Percentiles rank a stretch among this genome's conserved stretches.
These are phyloP conservation scores for Nepenthes mirabilis DNA, from an alignment of 148 eudicot genomes.

Conservation along the genomic window DNA sequence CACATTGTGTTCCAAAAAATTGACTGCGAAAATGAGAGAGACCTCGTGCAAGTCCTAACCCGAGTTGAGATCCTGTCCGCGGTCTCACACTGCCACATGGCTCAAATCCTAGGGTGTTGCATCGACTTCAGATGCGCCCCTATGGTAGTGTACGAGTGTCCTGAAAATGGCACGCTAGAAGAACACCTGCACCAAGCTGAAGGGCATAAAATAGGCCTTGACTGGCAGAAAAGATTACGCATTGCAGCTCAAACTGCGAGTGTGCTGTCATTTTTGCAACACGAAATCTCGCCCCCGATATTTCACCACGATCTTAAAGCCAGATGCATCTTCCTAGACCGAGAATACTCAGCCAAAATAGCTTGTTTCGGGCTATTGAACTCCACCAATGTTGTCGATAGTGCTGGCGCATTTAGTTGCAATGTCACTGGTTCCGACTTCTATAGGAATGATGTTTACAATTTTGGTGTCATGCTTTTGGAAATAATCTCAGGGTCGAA, in stretches of 20 bases:
- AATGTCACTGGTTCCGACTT: slow-evolving; percentile 1
- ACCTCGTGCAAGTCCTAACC: slow-evolving; percentile 35
- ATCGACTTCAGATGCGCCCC: slow-evolving; percentile 46
- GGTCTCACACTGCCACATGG: slow-evolving; percentile 45
- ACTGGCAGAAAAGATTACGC: slow-evolving; percentile 58
- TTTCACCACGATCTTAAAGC: slow-evolving; percentile 50
- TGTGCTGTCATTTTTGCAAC: slow-evolving; percentile 52
- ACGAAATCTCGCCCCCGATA: slow-evolving; percentile 57
- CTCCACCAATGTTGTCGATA: not conserved
- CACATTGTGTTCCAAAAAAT: slow-evolving; percentile 51
- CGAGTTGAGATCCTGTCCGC: slow-evolving; percentile 44
- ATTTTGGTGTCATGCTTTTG: slow-evolving; percentile 53
- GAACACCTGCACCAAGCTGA: slow-evolving; percentile 23
- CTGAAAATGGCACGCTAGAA: slow-evolving; percentile 50
- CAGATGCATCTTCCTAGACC: slow-evolving; percentile 44
- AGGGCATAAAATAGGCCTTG: slow-evolving; percentile 26
- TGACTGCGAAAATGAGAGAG: slow-evolving; percentile 38
- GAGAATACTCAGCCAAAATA: slow-evolving; percentile 32
- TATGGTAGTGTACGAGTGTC: slow-evolving; percentile 57
- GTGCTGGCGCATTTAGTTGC: not conserved
- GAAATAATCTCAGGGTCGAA: slow-evolving; percentile 58
- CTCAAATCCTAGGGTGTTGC: slow-evolving; percentile 66
- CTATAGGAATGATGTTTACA: slow-evolving; percentile 52
- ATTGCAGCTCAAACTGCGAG: slow-evolving; percentile 55
- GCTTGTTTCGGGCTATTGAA: slow-evolving; percentile 40